Evolutionary conservation across 2,329 filamentous ascomycete species (phyloP).

Genomic region (Xylariaceae sp.): DNA sequence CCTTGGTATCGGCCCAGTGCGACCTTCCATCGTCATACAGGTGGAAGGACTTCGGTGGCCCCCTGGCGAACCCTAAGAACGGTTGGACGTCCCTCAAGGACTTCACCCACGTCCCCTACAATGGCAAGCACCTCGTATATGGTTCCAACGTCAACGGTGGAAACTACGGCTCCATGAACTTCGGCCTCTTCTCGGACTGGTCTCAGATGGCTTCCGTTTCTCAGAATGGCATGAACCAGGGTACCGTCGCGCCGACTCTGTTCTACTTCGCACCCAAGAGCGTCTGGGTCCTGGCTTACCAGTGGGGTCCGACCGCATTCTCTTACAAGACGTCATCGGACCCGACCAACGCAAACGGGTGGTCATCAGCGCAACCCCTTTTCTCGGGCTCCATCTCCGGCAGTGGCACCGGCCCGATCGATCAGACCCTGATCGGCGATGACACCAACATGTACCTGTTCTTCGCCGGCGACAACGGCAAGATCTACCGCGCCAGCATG

Average conservation of each 20-base stretch:
- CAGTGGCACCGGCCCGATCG: constrained; percentile 36
- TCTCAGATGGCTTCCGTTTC: constrained; percentile 42
- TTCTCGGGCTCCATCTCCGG: neutral
- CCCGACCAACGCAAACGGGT: constrained; percentile 51
- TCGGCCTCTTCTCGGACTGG: constrained; percentile 49
- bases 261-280: constrained; percentile 58
- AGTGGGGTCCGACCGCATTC: constrained; percentile 56
- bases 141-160: constrained; percentile 40
- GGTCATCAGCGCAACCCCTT: constrained; percentile 34
- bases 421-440: constrained; percentile 60
- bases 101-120: constrained; percentile 22
- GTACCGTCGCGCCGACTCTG: constrained; percentile 52
- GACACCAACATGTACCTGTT: constrained; percentile 58
- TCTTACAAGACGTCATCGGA: constrained; percentile 53
- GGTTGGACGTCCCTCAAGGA: constrained; percentile 47
- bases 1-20: neutral
- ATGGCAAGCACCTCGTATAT: constrained; percentile 46
- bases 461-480: constrained; percentile 61
- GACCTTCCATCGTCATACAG: neutral
- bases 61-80: constrained; percentile 45
- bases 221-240: constrained; percentile 45
- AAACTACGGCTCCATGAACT: constrained; percentile 53
- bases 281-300: constrained; percentile 56
- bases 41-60: constrained; percentile 16
- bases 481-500: constrained; percentile 59